Evolutionary conservation across 768 basidiomycete species (phyloP), one percentile per base, ranked within the genome.

Genomic region (Boletus sp.): DNA sequence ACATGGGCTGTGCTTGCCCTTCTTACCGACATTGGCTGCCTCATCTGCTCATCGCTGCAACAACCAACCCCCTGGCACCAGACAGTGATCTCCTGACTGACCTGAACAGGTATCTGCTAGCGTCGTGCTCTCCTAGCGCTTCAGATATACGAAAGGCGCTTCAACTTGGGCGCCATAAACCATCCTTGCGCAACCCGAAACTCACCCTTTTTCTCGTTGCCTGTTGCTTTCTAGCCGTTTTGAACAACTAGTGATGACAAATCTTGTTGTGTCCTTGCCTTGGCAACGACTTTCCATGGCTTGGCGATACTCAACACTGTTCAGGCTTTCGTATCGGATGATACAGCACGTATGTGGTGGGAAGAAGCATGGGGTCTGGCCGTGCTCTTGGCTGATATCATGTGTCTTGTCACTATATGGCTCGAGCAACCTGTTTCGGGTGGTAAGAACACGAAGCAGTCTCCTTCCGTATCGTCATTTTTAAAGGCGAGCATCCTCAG

Each of bases 1-100:
- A 14, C 24, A 4, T 66, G 58, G 59, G 65, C 62, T 42, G 10
- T 45, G 4, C 30, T 62, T 15, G 60, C 66, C 9, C 55, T 67
- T 55, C 32, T 65, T 5, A 48, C 53, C 15, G 64, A 66, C 30
- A 5, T 56, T 4, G 35, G 32, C 14, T 47, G 42, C 46, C 52
- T 65, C 46, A 5, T 46, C 17, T 59, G 48, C 24, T 14, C 37
- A 5, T 62, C 52, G 49, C 6, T 60, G 14, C 51, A 59, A 17
- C 42, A n/a, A 11, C 46, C 61, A 32, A 4, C 41, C n/a, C 45
- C 61, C 0, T 18, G 65, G 9, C 17, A 17, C 29, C 53, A 24
- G n/a, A 29, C 30, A 39, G n/a, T 17, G 51, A 28, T 41, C 32
- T 17, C 37, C 20, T 54, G n/a, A n/a, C n/a, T n/a, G n/a, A n/a